A percentile compares a stretch with the other conserved stretches of the same genome.
Evolutionary conservation across 2,329 filamentous ascomycete species (phyloP).

Genomic region (Albifimbria verrucaria): DNA sequence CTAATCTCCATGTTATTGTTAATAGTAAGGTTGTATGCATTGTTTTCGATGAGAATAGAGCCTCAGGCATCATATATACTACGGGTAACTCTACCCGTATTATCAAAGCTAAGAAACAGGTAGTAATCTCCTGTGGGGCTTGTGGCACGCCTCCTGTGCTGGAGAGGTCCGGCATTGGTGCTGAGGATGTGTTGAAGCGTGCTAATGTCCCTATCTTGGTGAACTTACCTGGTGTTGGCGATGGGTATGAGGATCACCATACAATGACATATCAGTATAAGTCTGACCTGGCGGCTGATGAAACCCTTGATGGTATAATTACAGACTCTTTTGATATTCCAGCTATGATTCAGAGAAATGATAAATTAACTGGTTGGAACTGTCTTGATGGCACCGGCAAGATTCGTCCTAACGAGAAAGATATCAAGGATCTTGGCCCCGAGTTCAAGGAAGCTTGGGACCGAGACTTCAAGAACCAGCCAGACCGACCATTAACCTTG

Average conservation of each 20-base stretch:
- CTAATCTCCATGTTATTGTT: conserved; percentile 27
- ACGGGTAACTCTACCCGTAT: background rate
- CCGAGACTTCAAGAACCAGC: background rate
- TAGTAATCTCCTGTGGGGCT: conserved; percentile 38
- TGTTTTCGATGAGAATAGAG: conserved; percentile 21
- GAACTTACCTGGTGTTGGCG: conserved; percentile 18
- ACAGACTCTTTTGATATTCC: conserved; percentile 17
- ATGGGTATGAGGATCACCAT: conserved; percentile 4
- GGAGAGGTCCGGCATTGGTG: conserved; percentile 51
- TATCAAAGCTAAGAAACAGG: conserved; percentile 42
- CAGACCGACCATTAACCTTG: conserved; percentile 23
- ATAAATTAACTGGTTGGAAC: background rate
- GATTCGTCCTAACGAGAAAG: background rate
- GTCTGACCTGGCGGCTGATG: background rate
- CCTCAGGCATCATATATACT: background rate
- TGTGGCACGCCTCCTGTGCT: conserved; percentile 44
- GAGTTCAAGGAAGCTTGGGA: background rate
- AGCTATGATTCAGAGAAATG: background rate
- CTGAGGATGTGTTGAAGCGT: conserved; percentile 22
- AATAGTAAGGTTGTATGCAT: conserved; percentile 23
- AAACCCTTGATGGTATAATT: conserved; percentile 25
- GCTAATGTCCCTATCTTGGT: conserved; percentile 15
- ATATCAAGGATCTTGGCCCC: conserved; percentile 21
- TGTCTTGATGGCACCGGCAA: background rate
- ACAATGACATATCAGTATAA: background rate